A percentile compares a stretch with the other conserved stretches of the same genome.
Conservation (phyloP, 1,139 yeast genomes). For the Zygotorulaspora mrakii region DNA sequence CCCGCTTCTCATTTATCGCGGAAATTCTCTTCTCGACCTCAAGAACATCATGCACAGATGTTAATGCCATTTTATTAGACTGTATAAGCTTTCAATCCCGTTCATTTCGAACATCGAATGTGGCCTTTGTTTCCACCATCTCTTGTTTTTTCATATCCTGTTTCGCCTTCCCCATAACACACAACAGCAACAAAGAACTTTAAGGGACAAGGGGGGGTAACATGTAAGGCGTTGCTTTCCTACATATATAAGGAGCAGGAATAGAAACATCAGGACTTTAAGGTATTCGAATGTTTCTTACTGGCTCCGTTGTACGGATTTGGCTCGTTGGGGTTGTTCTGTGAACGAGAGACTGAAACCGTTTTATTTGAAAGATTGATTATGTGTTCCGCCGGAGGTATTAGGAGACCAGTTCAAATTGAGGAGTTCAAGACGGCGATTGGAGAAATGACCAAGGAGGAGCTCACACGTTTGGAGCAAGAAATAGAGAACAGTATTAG, state of each 20-base stretch:
- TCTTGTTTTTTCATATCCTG: background rate
- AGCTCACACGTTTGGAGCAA: conserved; percentile 29
- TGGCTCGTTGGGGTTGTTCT: background rate
- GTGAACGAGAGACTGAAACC: background rate
- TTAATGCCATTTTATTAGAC: conserved; percentile 4
- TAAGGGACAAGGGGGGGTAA: conserved; percentile 6
- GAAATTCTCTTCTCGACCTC: conserved; percentile 24
- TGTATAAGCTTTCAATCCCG: background rate
- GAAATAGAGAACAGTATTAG: conserved; percentile 36
- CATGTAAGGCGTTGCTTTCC: conserved; percentile 2
- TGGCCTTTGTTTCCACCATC: no score
- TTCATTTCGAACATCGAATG: no score
- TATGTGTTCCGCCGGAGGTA: conserved; percentile 22
- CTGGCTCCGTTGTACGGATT: no score
- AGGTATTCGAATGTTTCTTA: background rate
- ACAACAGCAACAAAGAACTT: no score
- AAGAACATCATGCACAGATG: conserved; percentile 25
- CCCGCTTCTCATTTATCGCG: conserved; percentile 25
- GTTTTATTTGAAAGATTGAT: background rate
- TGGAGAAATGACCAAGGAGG: conserved; percentile 35
- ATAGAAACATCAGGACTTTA: background rate
- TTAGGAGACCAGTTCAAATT: conserved; percentile 38
- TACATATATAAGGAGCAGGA: background rate
- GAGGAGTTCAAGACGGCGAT: conserved; percentile 40
- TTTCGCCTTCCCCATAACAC: background rate